Evolutionary conservation across 306 rosid species (phyloP).

Genomic region (Phaseolus lunatus): DNA sequence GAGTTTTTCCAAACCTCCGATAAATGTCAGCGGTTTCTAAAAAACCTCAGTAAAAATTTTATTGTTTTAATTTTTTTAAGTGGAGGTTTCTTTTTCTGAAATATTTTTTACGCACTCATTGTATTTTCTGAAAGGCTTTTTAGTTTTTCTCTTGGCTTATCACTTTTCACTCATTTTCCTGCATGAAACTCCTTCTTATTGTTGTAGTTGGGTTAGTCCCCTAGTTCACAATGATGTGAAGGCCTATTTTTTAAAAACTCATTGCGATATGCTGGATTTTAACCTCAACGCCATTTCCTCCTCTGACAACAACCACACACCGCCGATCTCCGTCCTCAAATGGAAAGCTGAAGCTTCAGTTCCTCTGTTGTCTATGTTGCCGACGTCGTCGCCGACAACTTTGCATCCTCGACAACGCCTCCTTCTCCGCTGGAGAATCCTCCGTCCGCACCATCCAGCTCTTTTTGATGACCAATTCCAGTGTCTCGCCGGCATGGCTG

Average conservation of each 20-base stretch:
- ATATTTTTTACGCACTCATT: too few species aligned
- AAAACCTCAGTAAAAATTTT: too few species aligned
- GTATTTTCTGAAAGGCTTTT: too few species aligned
- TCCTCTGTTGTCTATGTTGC: constrained; percentile 67
- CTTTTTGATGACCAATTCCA: constrained; percentile 49
- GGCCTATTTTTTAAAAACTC: too few species aligned
- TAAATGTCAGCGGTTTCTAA: too few species aligned
- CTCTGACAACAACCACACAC: constrained; percentile 46
- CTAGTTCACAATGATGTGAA: constrained; percentile 3
- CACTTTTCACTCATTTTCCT: background rate
- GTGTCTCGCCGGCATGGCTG: constrained; percentile 50
- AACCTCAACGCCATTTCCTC: constrained; percentile 62
- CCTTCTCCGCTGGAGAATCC: background rate
- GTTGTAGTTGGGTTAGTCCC: background rate
- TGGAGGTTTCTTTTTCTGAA: too few species aligned
- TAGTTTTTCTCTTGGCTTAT: too few species aligned
- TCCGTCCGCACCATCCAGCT: constrained; percentile 66
- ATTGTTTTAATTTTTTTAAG: too few species aligned
- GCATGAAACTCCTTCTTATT: constrained; percentile 41
- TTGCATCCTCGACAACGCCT: constrained; percentile 53
- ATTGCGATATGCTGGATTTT: constrained; percentile 82
- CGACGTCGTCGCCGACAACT: constrained; percentile 54
- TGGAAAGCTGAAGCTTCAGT: constrained; percentile 75
- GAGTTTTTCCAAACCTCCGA: too few species aligned
- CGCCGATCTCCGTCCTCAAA: constrained; percentile 43